Evolutionary conservation across 2,329 filamentous ascomycete species (phyloP), one percentile per base, ranked within the genome.

Genomic region (Monosporascus sp.): DNA sequence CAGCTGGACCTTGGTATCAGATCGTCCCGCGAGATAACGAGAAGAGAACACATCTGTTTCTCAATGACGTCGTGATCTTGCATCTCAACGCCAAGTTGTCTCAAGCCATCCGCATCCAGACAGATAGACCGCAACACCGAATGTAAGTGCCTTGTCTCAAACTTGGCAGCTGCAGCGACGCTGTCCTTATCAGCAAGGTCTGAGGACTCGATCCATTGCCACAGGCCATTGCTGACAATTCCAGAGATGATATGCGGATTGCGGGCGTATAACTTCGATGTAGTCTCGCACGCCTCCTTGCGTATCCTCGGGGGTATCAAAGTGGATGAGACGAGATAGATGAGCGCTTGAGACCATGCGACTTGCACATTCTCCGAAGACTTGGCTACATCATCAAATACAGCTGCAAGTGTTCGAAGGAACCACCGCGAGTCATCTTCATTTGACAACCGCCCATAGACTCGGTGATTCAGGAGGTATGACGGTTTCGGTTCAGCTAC

Each of bases 361-460:
- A 82, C 71, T 56, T 79, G 78, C n/a, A 81, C 74, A 9, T 80
- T 72, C 16, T 74, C 72, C 4, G 74, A 68, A 14, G 77, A 72
- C 27, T 80, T 74, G 14, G 74, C 72, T 3, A 91, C 68, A 19
- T 77, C 74, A 17, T 76, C 68, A 17, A 85, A 79, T 17, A 87
- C 72, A 26, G 85, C 80, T 17, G 80, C 74, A 48, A 97, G 74
- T 31, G 91, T 87, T 58, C 84, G 82, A 43, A 86, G 75, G 50
- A 89, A 80, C 89, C 94, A 97, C 51, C 75, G 77, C 20, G 91
- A 75, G 63, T 99, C 94, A 51, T 92, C 88, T 52, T 87, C 84
- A 1, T 78, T 73, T 2, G 80, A 78, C 24, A 96, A 65, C 66
- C 96, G 97, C 38, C 86, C 85, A 71, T 94, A 97, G 5, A 96